Conservation (phyloP, 306 rosid genomes). For the Prunus salicina region DNA sequence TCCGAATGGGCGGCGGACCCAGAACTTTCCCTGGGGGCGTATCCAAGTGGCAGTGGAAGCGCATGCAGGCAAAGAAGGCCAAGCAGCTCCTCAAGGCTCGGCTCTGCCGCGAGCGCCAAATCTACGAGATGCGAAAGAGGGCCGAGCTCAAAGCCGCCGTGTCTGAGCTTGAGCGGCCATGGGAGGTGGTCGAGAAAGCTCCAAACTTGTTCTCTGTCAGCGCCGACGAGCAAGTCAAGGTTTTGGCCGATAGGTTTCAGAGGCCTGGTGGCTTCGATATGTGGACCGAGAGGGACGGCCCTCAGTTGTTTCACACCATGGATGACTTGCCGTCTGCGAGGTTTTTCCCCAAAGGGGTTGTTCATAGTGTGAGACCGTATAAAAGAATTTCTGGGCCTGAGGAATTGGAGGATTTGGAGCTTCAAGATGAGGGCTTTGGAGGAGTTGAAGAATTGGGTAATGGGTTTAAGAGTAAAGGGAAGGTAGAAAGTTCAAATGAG, state of each 20-base stretch:
- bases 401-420: slow-evolving; percentile 26
- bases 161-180: slow-evolving; percentile 86
- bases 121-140: slow-evolving; percentile 95
- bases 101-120: slow-evolving; percentile 77
- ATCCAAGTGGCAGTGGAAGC: slow-evolving; percentile 97
- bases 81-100: slow-evolving; percentile 89
- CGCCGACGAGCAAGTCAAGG: slow-evolving; percentile 92
- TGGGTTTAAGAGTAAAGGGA: slow-evolving; percentile 16
- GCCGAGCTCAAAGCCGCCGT: slow-evolving; percentile 88
- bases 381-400: slow-evolving; percentile 40
- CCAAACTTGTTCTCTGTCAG: slow-evolving; percentile 65
- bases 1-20: slow-evolving; percentile 99
- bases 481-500: slow-evolving; percentile 7
- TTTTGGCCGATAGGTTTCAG: slow-evolving; percentile 87
- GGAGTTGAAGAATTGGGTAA: slow-evolving; percentile 9
- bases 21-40: slow-evolving; percentile 92
- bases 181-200: slow-evolving; percentile 80
- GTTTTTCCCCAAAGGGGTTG: slow-evolving; percentile 93
- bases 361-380: slow-evolving; percentile 79
- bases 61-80: slow-evolving; percentile 86
- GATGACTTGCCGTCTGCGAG: slow-evolving; percentile 87
- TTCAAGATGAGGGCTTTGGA: slow-evolving; percentile 16
- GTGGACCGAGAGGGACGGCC: slow-evolving; percentile 85
- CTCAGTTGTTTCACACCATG: slow-evolving; percentile 66
- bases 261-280: slow-evolving; percentile 83